Evolutionary conservation across 352 stramenopile species (phyloP).

Genomic region (Pythium phragmiticola): DNA sequence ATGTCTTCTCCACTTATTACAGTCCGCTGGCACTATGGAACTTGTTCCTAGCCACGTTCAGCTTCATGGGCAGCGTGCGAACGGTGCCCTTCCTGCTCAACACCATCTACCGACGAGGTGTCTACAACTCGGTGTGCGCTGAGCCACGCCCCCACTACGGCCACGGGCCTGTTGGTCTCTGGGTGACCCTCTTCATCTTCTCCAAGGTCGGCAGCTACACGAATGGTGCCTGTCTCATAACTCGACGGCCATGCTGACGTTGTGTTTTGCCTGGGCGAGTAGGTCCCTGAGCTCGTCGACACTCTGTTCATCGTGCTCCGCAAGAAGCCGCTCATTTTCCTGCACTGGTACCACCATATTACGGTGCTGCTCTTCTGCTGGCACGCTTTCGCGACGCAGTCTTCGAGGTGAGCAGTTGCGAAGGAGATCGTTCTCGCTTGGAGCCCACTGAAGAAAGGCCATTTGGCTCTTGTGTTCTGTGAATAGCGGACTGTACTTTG

Average conservation of each 20-base stretch:
- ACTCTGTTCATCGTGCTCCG: conserved; percentile 97
- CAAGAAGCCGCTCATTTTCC: conserved; percentile 96
- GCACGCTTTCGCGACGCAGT: conserved; percentile 93
- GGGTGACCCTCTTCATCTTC: conserved; percentile 87
- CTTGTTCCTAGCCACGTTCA: conserved; percentile 71
- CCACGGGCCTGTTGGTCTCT: conserved; percentile 64
- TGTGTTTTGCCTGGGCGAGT: conserved; percentile 16
- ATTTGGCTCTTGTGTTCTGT: too few relatives aligned
- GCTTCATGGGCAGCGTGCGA: conserved; percentile 66
- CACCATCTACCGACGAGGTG: conserved; percentile 69
- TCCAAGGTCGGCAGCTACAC: conserved; percentile 57
- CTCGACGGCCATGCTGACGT: background rate
- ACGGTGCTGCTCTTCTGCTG: conserved; percentile 98
- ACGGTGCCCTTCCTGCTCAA: conserved; percentile 83
- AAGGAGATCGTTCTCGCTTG: background rate
- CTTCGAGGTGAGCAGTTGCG: conserved; percentile 51
- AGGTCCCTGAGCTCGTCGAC: conserved; percentile 93
- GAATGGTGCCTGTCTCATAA: background rate
- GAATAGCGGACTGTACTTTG: conserved; percentile 93
- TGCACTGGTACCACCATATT: conserved; percentile 99
- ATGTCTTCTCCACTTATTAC: background rate
- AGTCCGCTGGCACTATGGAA: conserved; percentile 83
- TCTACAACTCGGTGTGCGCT: conserved; percentile 85
- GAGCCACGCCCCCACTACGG: conserved; percentile 69
- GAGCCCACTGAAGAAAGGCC: background rate